phyloP scores from a whole-genome alignment of 2,329 filamentous ascomycete species.

The Talaromyces sp. region DNA sequence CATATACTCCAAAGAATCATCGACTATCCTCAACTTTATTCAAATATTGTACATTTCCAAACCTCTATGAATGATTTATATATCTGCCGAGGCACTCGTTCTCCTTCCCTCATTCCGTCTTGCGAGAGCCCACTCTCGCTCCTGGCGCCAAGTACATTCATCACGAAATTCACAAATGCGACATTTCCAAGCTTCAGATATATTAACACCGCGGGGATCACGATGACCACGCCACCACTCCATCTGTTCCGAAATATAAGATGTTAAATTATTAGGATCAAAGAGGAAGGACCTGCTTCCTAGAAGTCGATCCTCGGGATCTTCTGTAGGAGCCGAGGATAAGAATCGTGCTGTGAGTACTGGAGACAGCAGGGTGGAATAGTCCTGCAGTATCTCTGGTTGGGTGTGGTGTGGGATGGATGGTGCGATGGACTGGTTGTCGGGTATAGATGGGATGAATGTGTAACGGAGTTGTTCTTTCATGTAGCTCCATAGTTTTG shows the following conservation, averaged over 20 bases:
- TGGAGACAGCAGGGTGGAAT: slow-evolving; percentile 47
- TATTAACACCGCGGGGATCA: slow-evolving; percentile 70
- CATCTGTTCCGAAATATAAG: slow-evolving; percentile 71
- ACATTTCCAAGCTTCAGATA: slow-evolving; percentile 90
- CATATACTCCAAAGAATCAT: no score
- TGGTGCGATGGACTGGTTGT: slow-evolving; percentile 25
- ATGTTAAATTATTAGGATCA: slow-evolving; percentile 63
- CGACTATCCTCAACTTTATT: no score
- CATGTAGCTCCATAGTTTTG: slow-evolving; percentile 65
- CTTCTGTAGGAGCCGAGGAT: slow-evolving; percentile 35
- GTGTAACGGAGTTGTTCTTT: slow-evolving; percentile 61
- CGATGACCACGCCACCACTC: slow-evolving; percentile 86
- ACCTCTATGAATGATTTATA: neutral
- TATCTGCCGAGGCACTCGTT: neutral
- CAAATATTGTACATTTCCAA: neutral
- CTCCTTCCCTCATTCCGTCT: slow-evolving; percentile 33
- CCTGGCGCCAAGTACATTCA: slow-evolving; percentile 74
- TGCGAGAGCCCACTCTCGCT: slow-evolving; percentile 64
- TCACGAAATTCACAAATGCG: slow-evolving; percentile 79
- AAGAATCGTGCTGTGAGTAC: slow-evolving; percentile 49
- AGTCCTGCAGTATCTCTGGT: slow-evolving; percentile 36
- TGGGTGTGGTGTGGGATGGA: slow-evolving; percentile 38
- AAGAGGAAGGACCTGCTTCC: slow-evolving; percentile 67
- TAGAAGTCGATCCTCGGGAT: slow-evolving; percentile 39
- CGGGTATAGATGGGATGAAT: slow-evolving; percentile 35